These are phyloP conservation scores for Phialemonium atrogriseum DNA, from an alignment of 2,329 filamentous ascomycete genomes.

Conservation along the genomic window DNA sequence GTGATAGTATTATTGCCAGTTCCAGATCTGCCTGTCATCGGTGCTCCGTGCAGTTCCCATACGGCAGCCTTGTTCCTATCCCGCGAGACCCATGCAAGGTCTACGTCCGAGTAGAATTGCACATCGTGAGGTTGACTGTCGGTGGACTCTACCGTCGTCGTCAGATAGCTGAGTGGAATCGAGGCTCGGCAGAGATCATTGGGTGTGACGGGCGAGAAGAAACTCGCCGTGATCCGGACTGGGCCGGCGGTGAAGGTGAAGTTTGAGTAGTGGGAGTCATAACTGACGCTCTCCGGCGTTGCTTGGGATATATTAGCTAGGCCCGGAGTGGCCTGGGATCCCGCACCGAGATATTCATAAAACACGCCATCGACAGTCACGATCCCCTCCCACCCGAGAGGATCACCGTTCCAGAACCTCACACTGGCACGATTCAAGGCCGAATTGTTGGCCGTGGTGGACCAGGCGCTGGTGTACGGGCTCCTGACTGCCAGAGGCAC, in stretches of 20 bases:
- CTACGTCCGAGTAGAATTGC: constrained; percentile 55
- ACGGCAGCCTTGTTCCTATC: constrained; percentile 54
- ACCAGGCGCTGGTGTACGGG: constrained; percentile 46
- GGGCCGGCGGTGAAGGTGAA: constrained; percentile 17
- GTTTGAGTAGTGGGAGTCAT: constrained; percentile 14
- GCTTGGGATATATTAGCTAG: constrained; percentile 12
- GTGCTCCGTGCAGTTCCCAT: constrained; percentile 52
- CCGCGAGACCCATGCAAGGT: constrained; percentile 70
- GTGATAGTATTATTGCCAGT: constrained; percentile 24
- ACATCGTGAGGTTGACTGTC: constrained; percentile 34
- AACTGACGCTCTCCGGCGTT: constrained; percentile 8
- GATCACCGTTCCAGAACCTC: constrained; percentile 31
- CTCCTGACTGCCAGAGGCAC: constrained; percentile 44
- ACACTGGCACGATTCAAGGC: constrained; percentile 63
- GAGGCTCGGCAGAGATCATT: constrained; percentile 67
- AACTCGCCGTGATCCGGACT: constrained; percentile 31
- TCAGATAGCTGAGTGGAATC: constrained; percentile 69
- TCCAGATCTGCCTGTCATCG: constrained; percentile 24
- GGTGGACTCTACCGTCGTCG: constrained; percentile 55
- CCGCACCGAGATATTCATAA: constrained; percentile 31
- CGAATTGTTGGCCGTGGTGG: constrained; percentile 54
- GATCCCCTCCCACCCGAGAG: constrained; percentile 12
- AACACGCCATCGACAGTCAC: constrained; percentile 17
- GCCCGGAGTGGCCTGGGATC: constrained; percentile 30
- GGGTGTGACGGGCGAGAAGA: constrained; percentile 67